These are phyloP conservation scores for Pyrenophora tritici-repentis DNA, from an alignment of 2,329 filamentous ascomycete species.

Conservation along the genomic window DNA sequence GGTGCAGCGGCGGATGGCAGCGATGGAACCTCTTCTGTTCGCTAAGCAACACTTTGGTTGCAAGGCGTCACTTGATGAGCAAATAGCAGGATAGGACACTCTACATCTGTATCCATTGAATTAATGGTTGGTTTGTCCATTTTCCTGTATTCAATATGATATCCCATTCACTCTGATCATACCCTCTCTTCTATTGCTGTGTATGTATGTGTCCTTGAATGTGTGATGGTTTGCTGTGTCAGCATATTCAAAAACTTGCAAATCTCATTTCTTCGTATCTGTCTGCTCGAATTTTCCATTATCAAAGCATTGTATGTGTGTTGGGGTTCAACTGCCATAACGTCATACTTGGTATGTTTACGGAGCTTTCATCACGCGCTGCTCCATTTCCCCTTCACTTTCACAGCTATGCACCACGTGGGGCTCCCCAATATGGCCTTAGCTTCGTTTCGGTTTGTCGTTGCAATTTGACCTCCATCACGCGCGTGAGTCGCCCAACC, in stretches of 20 bases:
- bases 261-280: no score
- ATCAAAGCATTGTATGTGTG: no score
- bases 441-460: conserved; percentile 3
- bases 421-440: neutral
- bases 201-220: no score
- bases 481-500: neutral
- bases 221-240: no score
- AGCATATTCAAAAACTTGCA: no score
- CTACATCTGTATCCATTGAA: no score
- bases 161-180: neutral
- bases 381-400: neutral
- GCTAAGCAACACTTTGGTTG: neutral
- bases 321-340: neutral
- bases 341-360: neutral
- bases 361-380: neutral
- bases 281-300: no score
- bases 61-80: no score
- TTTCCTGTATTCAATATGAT: neutral
- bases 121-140: no score
- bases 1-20: conserved; percentile 46
- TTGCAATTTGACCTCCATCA: neutral
- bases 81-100: no score
- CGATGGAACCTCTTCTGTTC: conserved; percentile 39
- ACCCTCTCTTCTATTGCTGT: no score
- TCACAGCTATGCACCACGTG: neutral